Percentiles rank a stretch among this genome's conserved stretches.
Evolutionary conservation across 2,329 filamentous ascomycete genomes (phyloP).

Genomic region (Ascochyta clinopodiicola): DNA sequence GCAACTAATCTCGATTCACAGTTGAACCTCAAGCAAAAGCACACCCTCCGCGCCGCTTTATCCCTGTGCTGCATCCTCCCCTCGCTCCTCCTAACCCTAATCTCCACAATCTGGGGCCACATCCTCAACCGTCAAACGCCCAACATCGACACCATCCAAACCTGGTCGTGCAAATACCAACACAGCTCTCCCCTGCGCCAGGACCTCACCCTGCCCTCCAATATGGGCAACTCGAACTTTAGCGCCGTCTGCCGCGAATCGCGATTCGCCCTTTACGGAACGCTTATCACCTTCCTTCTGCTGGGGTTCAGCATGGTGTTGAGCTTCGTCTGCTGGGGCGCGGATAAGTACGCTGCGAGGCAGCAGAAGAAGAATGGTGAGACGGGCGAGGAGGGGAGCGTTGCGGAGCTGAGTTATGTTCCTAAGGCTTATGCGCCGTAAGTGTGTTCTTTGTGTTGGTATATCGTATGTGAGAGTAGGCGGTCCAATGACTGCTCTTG

Average conservation of each 20-base stretch:
- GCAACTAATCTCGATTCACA: slow-evolving; percentile 20
- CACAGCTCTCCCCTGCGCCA: slow-evolving; percentile 30
- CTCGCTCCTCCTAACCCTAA: slow-evolving; percentile 48
- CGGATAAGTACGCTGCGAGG: slow-evolving; percentile 46
- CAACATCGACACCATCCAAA: slow-evolving; percentile 48
- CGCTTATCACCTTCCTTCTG: slow-evolving; percentile 51
- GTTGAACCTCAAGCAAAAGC: slow-evolving; percentile 41
- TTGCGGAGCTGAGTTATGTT: slow-evolving; percentile 14
- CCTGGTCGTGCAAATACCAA: slow-evolving; percentile 50
- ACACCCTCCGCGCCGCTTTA: slow-evolving; percentile 50
- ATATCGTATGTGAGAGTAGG: neutral
- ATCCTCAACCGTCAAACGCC: slow-evolving; percentile 46
- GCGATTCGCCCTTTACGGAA: slow-evolving; percentile 54
- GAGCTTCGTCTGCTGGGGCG: slow-evolving; percentile 45
- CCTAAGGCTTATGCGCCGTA: slow-evolving; percentile 15
- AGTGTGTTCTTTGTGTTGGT: neutral
- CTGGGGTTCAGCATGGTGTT: slow-evolving; percentile 43
- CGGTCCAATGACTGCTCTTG: neutral
- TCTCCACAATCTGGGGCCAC: slow-evolving; percentile 50
- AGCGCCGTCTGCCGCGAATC: slow-evolving; percentile 51
- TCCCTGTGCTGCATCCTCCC: slow-evolving; percentile 46
- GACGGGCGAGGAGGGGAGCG: slow-evolving; percentile 4
- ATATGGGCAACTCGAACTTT: slow-evolving; percentile 47
- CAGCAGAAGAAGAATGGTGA: slow-evolving; percentile 40
- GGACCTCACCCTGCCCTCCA: slow-evolving; percentile 32